Evolutionary conservation across 73 alveolate species (phyloP), one percentile per base, ranked within the genome.

Genomic region (Blepharisma stoltei): DNA sequence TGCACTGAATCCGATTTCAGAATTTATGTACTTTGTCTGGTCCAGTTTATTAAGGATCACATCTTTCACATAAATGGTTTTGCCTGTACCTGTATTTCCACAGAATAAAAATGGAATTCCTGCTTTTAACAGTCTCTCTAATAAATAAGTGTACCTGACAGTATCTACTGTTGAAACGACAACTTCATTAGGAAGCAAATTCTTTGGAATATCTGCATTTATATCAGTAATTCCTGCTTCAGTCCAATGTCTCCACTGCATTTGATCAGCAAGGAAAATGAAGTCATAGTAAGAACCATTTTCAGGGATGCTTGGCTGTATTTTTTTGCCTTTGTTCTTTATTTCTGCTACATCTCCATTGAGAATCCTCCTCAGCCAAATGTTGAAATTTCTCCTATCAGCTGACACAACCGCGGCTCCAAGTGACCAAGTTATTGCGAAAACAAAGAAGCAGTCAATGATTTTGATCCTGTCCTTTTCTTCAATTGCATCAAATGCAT

Each of bases 21-120:
- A 94, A 76, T 97, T 93, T 89, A 92, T 88, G 83, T 85, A 97
- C 82, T 90, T 84, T 70, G 86, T 53, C 81, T 90, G 77, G 41
- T 92, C 96, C 23, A 90, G 71, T 1, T 85, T 84, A 76, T 91
- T 89, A 66, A 86, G 90, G 43, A 97, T 86, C 60, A 85, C 96
- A 88, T 94, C 96, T 87, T 93, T 86, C 53, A 96, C 91, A 85
- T 96, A 95, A 47, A 86, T 96, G 27, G 98, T 85, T 87, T 98
- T 98, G 52, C 99, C 99, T 6, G 99, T 97, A 54, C 99, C 99
- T 1, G 99, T 98, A 7, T 99, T 99, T 4, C 99, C 99, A 55
- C 98, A 96, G 81, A 97, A 95, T 66, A 98, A 88, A 67, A 96
- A 83, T 66, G 97, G 92, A 67, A 95, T 86, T 38, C 89, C 95